phyloP scores from a whole-genome alignment of 2,329 filamentous ascomycete species.

The Dothistroma septosporum region DNA sequence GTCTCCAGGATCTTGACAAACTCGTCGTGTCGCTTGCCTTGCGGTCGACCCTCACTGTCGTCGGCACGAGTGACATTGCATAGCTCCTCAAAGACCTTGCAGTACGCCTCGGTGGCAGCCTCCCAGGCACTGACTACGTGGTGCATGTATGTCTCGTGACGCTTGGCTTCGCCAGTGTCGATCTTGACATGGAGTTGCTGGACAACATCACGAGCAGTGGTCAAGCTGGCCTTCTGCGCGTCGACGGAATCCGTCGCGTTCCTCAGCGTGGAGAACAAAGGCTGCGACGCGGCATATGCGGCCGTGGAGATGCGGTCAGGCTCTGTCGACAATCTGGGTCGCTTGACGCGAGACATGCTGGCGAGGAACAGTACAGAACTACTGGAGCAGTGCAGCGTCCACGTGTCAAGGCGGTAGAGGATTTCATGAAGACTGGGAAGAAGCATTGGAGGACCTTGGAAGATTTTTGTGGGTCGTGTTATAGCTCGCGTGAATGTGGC shows the following conservation, averaged over 20 bases:
- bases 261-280: slow-evolving; percentile 29
- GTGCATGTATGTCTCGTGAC: slow-evolving; percentile 28
- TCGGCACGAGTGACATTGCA: slow-evolving; percentile 26
- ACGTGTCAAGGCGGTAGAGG: neutral
- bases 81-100: slow-evolving; percentile 28
- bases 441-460: neutral
- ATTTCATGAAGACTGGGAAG: neutral
- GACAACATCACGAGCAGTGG: slow-evolving; percentile 26
- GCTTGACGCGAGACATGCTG: slow-evolving; percentile 19
- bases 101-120: slow-evolving; percentile 26
- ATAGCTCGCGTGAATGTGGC: neutral
- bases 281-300: slow-evolving; percentile 31
- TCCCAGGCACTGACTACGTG: slow-evolving; percentile 29
- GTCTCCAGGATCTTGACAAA: slow-evolving; percentile 26
- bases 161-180: slow-evolving; percentile 14
- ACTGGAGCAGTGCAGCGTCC: neutral
- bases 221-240: slow-evolving; percentile 23
- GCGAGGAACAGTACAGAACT: neutral
- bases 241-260: slow-evolving; percentile 19
- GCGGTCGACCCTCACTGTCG: slow-evolving; percentile 21
- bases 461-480: neutral
- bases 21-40: slow-evolving; percentile 20
- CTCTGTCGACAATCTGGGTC: slow-evolving; percentile 10
- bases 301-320: slow-evolving; percentile 18
- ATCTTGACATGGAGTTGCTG: slow-evolving; percentile 31